Evolutionary conservation across 2,329 filamentous ascomycete species (phyloP).

Genomic region (Lachnellula suecica): DNA sequence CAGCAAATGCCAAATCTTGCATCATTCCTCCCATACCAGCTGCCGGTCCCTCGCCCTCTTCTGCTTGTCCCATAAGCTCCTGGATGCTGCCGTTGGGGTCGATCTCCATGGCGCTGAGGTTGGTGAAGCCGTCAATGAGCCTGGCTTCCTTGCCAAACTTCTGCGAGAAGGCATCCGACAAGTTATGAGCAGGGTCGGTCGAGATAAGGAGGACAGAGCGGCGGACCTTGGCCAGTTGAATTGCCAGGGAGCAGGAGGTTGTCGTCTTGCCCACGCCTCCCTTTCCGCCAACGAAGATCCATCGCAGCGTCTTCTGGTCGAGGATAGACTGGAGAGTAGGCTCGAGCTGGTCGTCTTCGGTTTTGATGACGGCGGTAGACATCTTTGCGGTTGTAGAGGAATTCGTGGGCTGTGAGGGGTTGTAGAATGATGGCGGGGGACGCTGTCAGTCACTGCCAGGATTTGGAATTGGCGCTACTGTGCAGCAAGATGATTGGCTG

Average conservation of each 20-base stretch:
- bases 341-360: constrained; percentile 78
- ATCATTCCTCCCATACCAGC: constrained; percentile 90
- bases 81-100: constrained; percentile 98
- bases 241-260: constrained; percentile 97
- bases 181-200: constrained; percentile 96
- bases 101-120: constrained; percentile 98
- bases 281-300: constrained; percentile 99
- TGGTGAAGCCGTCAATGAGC: constrained; percentile 86
- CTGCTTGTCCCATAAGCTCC: constrained; percentile 78
- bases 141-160: constrained; percentile 99
- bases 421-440: background rate
- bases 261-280: constrained; percentile 98
- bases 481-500: no score
- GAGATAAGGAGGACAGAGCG: constrained; percentile 97
- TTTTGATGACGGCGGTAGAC: constrained; percentile 47
- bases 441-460: background rate
- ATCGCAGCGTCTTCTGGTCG: constrained; percentile 91
- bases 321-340: constrained; percentile 92
- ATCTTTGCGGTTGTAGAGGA: constrained; percentile 15
- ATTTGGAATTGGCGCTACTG: no score
- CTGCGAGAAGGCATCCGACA: constrained; percentile 96
- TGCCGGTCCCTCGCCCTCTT: constrained; percentile 71
- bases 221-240: constrained; percentile 92
- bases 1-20: constrained; percentile 95
- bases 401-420: background rate